Conservation (phyloP, 1,284 basidiomycete species). For the Trametes polyzona region DNA sequence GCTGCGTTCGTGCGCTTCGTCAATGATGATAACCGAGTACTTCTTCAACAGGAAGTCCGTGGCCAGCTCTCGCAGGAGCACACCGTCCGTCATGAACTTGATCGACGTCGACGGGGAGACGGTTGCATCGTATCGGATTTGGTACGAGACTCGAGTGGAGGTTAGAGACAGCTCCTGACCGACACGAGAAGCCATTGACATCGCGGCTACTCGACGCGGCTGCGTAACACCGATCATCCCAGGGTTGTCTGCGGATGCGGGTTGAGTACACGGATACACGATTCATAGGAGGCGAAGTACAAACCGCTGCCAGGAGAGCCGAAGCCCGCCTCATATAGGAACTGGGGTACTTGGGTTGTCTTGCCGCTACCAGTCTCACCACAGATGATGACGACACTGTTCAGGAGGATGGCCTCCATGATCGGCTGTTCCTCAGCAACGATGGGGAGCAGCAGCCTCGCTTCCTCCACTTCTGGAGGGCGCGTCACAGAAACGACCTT, state of each 20-base stretch:
- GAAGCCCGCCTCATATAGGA: slow-evolving; percentile 93
- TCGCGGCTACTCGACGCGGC: slow-evolving; percentile 95
- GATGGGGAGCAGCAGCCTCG: slow-evolving; percentile 85
- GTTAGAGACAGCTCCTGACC: slow-evolving; percentile 86
- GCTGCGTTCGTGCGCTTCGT: slow-evolving; percentile 98
- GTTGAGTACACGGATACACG: neutral
- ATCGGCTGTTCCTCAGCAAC: slow-evolving; percentile 94
- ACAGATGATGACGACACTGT: slow-evolving; percentile 78
- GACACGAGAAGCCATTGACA: slow-evolving; percentile 94
- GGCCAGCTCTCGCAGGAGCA: slow-evolving; percentile 91
- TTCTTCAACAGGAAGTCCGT: slow-evolving; percentile 88
- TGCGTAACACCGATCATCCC: slow-evolving; percentile 99
- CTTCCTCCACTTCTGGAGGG: slow-evolving; percentile 75
- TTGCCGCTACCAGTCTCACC: slow-evolving; percentile 97
- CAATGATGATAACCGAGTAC: slow-evolving; percentile 95
- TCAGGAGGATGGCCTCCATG: slow-evolving; percentile 88
- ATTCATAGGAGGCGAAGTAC: slow-evolving; percentile 21
- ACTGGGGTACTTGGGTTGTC: slow-evolving; percentile 97
- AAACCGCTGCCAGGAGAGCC: slow-evolving; percentile 81
- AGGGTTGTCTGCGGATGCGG: slow-evolving; percentile 77
- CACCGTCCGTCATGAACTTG: slow-evolving; percentile 99
- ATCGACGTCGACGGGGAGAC: slow-evolving; percentile 88
- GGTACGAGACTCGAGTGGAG: slow-evolving; percentile 87
- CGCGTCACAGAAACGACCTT: slow-evolving; percentile 71
- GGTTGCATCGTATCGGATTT: slow-evolving; percentile 97